phyloP scores from a whole-genome alignment of 768 basidiomycete species.

The Porphyrellus cyaneotinctus region DNA sequence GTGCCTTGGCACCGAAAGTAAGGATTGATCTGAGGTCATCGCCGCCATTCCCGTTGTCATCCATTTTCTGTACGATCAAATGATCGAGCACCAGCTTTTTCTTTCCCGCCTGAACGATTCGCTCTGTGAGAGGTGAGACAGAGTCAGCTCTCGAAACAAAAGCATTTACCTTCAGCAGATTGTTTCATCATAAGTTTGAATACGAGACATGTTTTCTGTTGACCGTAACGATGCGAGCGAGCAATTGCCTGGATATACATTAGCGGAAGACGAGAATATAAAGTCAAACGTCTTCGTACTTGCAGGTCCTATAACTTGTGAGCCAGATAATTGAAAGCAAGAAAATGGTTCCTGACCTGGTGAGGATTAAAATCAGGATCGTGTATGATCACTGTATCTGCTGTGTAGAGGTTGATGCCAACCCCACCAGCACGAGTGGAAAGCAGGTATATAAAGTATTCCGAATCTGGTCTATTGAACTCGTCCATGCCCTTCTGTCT shows the following conservation, averaged over 20 bases:
- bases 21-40: conserved; percentile 88
- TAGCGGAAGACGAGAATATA: conserved; percentile 1
- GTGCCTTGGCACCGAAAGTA: conserved; percentile 79
- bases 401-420: conserved; percentile 87
- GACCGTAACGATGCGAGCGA: conserved; percentile 91
- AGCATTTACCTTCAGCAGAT: conserved; percentile 73
- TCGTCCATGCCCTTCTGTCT: conserved; percentile 94
- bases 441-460: conserved; percentile 86
- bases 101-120: conserved; percentile 90
- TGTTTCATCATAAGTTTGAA: conserved; percentile 96
- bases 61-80: conserved; percentile 94
- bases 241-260: conserved; percentile 71
- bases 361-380: conserved; percentile 99
- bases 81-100: conserved; percentile 94
- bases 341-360: conserved; percentile 48
- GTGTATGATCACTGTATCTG: conserved; percentile 90
- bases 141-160: not conserved
- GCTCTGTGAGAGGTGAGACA: conserved; percentile 50
- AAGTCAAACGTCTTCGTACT: conserved; percentile 43
- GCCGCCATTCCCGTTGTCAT: conserved; percentile 68
- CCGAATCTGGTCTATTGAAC: conserved; percentile 85
- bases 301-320: conserved; percentile 65
- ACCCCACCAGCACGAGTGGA: conserved; percentile 93
- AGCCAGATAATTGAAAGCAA: conserved; percentile 7
- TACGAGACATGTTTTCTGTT: conserved; percentile 89